Conservation (phyloP, 352 stramenopile genomes). For the Pythium dissimile region DNA sequence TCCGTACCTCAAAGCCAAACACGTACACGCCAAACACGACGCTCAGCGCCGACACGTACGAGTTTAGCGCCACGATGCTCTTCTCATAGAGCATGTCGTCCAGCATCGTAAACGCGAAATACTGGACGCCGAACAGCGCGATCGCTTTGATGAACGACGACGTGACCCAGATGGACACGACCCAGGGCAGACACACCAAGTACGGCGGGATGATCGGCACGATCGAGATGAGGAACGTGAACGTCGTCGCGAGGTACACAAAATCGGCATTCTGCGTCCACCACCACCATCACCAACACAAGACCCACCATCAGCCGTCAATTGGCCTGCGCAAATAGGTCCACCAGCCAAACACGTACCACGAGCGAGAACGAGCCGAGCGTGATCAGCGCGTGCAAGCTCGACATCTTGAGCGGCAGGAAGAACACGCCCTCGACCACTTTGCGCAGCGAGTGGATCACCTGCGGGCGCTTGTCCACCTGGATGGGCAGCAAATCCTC, state of each 20-base stretch:
- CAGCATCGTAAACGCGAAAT: constrained; percentile 80
- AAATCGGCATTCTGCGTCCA: constrained; percentile 85
- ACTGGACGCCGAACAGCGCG: constrained; percentile 77
- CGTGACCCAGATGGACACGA: constrained; percentile 72
- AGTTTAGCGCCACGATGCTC: constrained; percentile 80
- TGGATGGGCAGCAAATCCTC: constrained; percentile 76
- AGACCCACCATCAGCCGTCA: no score
- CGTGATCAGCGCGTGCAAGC: constrained; percentile 84
- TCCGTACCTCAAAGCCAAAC: constrained; percentile 77
- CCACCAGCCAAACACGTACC: constrained; percentile 35
- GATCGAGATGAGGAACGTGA: constrained; percentile 89
- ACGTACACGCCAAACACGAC: constrained; percentile 86
- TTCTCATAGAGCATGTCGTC: constrained; percentile 90
- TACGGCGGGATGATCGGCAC: constrained; percentile 86
- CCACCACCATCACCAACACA: no score
- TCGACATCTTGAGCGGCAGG: constrained; percentile 86
- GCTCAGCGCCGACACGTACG: constrained; percentile 83
- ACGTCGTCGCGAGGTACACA: constrained; percentile 79
- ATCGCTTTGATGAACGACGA: constrained; percentile 81
- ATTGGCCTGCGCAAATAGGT: background rate
- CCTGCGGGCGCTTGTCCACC: constrained; percentile 63
- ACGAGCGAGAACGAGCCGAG: constrained; percentile 85
- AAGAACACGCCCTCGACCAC: constrained; percentile 88
- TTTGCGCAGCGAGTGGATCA: constrained; percentile 67
- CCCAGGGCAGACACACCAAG: constrained; percentile 82